These are phyloP conservation scores for Rhynchospora pubera DNA, from an alignment of 176 grass and related monocot genomes.

Conservation along the genomic window DNA sequence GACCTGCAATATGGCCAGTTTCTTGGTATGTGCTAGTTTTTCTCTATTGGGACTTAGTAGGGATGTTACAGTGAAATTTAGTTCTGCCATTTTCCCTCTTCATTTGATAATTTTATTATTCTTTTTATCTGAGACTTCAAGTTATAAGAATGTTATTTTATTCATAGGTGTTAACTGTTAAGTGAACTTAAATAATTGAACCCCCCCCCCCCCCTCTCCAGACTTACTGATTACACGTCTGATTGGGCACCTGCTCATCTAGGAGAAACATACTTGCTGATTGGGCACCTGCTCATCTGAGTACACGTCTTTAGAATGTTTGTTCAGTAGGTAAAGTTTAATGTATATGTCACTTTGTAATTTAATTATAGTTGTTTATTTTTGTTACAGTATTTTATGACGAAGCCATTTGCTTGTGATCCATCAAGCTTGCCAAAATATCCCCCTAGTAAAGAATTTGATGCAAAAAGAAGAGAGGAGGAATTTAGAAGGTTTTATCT, in stretches of 20 bases:
- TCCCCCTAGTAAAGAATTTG: constrained; percentile 91
- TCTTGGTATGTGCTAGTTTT: not conserved
- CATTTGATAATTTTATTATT: not conserved
- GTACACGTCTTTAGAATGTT: not conserved
- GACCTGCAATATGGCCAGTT: not conserved
- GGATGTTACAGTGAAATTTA: not conserved
- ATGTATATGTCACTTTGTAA: not conserved
- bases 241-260: not conserved
- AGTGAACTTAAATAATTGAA: not conserved
- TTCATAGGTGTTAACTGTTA: not conserved
- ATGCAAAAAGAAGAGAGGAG: constrained; percentile 88
- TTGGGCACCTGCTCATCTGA: too few relatives aligned
- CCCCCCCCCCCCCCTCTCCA: too few relatives aligned
- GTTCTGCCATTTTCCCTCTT: not conserved
- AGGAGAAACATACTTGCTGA: too few relatives aligned
- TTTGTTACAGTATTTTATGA: constrained; percentile 73
- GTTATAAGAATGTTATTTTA: not conserved
- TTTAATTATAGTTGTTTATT: not conserved
- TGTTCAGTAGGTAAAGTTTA: not conserved
- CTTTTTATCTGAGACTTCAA: not conserved
- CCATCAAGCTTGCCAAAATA: constrained; percentile 90
- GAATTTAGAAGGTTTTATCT: constrained; percentile 67
- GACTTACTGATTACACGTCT: too few relatives aligned
- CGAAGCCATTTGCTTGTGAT: constrained; percentile 87
- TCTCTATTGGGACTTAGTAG: not conserved